Conservation (phyloP, 2,329 filamentous ascomycete genomes). For the Calonectria pauciramosa region DNA sequence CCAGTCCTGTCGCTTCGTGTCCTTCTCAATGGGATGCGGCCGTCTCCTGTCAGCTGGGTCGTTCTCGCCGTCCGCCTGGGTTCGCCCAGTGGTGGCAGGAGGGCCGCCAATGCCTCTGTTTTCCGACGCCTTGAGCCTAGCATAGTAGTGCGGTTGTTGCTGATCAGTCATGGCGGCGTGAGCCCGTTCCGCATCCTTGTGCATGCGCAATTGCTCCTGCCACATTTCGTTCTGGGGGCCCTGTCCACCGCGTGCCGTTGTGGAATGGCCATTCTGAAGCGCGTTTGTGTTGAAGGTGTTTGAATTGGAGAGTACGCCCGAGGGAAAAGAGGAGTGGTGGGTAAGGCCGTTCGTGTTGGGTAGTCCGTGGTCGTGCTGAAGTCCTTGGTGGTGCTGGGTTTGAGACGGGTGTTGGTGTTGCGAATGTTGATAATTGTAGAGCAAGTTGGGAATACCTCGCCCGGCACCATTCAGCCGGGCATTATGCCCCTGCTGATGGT, state of each 20-base stretch:
- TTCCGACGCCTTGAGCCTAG: slow-evolving; percentile 76
- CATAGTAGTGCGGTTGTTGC: slow-evolving; percentile 78
- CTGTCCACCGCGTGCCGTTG: slow-evolving; percentile 63
- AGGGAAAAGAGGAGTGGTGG: slow-evolving; percentile 54
- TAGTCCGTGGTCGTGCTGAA: slow-evolving; percentile 71
- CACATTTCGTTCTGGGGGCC: slow-evolving; percentile 78
- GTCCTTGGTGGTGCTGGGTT: slow-evolving; percentile 72
- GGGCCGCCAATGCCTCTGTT: slow-evolving; percentile 76
- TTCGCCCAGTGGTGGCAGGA: slow-evolving; percentile 62
- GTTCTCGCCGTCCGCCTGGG: slow-evolving; percentile 64
- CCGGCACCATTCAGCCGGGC: slow-evolving; percentile 76
- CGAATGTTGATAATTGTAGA: slow-evolving; percentile 78
- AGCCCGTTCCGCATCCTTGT: slow-evolving; percentile 81
- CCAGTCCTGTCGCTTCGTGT: slow-evolving; percentile 85
- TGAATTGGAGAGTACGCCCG: slow-evolving; percentile 70
- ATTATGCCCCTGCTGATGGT: slow-evolving; percentile 80
- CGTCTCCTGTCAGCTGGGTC: slow-evolving; percentile 70
- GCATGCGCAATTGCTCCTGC: slow-evolving; percentile 87
- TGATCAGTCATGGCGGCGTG: slow-evolving; percentile 79
- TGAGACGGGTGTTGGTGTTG: slow-evolving; percentile 75
- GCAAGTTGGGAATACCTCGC: slow-evolving; percentile 73
- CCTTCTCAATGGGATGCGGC: slow-evolving; percentile 76
- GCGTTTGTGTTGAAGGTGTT: slow-evolving; percentile 69
- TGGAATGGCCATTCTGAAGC: slow-evolving; percentile 70
- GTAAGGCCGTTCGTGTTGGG: slow-evolving; percentile 68